Conservation (phyloP, 1,284 basidiomycete genomes). For the Puccinia brachypodii region DNA sequence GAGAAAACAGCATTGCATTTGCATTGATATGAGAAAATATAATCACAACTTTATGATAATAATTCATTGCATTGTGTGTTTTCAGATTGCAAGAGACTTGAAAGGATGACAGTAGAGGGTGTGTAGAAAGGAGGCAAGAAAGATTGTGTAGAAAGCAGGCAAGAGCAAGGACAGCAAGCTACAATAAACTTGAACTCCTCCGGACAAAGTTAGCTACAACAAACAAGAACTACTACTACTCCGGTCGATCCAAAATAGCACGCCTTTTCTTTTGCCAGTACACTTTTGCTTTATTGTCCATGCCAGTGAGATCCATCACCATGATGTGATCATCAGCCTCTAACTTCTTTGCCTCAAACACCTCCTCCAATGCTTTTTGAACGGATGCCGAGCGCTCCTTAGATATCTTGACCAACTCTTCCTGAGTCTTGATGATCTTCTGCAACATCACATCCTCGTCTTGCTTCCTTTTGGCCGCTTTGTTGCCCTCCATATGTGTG, state of each 20-base stretch:
- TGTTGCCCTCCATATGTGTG: neutral
- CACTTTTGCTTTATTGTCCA: neutral
- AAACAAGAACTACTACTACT: neutral
- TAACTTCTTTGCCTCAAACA: neutral
- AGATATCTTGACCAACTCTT: neutral
- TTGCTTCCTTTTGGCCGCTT: neutral
- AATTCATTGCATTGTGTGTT: too few relatives aligned
- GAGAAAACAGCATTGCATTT: neutral
- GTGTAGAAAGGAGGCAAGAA: too few relatives aligned
- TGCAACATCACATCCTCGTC: neutral
- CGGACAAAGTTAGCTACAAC: too few relatives aligned
- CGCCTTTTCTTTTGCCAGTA: neutral
- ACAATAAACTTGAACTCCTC: too few relatives aligned
- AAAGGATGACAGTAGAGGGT: too few relatives aligned
- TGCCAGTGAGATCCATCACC: neutral
- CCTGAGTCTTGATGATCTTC: neutral
- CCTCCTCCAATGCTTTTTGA: neutral
- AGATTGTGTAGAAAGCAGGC: too few relatives aligned
- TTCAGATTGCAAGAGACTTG: too few relatives aligned
- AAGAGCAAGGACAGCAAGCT: too few relatives aligned
- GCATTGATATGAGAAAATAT: neutral
- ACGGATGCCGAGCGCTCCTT: neutral
- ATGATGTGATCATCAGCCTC: neutral
- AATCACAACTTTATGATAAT: too few relatives aligned
- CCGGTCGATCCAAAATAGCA: neutral